Base-by-base conservation (phyloP, 352 stramenopile species). In the Plasmopara muralis region DNA sequence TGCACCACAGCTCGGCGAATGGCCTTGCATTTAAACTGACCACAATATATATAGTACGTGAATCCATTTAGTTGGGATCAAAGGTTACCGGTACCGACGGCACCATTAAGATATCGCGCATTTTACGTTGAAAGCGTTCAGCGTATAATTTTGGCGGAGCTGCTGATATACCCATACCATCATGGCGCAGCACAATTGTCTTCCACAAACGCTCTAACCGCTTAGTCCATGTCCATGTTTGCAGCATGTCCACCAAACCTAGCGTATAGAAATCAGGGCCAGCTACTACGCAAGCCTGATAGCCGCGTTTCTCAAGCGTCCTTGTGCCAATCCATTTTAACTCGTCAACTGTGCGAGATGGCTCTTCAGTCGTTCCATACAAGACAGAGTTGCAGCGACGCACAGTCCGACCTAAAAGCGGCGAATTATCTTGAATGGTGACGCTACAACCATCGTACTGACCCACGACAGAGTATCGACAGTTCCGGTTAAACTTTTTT, bases 211-310 rank as follows among this genome's bases (percentile, higher is more conserved):
- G 72, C 55, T 96, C 86, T 14, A 93, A 44, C 0, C 77, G 73
- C 57, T 96, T 96, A 9, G 65, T 37, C 66, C 72, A 88, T 33
- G 85, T 95, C 83, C 83, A 96, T 20, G 80, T 89, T 59, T 96
- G 86, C 25, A 96, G 64, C 58, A 96, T 95, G 55, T 96, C 86
- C n/a, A 96, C 83, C 20, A 96, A 64, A 33, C 86, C 86, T 33
- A 96, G 62, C 28, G 87, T 95, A 55, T 95, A 96, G 45, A 85
- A 89, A 49, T 93, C 82, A 0, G 86, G 85, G 0, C 83, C 85
- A 43, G 93, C 67, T 0, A 96, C 82, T 31, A 81, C 77, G 30
- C 58, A 83, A 14, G 79, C 81, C 39, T 86, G 74, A 42, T 87
- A 89, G 0, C 80, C 83, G 7, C 51, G 58, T 42, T 88, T 93